These are phyloP conservation scores for Petasospora fabianii DNA, from an alignment of 1,139 yeast genomes.

Conservation along the genomic window DNA sequence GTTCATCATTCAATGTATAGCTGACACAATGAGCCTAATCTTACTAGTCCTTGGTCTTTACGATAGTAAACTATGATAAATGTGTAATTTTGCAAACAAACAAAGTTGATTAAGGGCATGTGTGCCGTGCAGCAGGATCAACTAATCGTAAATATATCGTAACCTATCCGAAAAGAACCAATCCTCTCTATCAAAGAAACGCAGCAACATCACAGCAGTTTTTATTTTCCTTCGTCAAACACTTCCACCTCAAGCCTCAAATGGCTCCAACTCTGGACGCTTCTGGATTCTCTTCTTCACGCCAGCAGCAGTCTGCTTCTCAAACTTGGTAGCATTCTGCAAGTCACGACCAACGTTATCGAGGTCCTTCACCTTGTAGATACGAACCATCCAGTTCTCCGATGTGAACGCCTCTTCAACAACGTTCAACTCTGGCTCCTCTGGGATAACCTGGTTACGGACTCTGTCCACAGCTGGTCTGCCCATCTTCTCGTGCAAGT, in stretches of 20 bases:
- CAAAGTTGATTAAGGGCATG: no score
- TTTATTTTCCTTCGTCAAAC: neutral
- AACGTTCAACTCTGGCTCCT: conserved; percentile 62
- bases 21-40: no score
- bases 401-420: conserved; percentile 94
- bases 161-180: neutral
- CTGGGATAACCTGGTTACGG: conserved; percentile 72
- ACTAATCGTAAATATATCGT: neutral
- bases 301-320: conserved; percentile 32
- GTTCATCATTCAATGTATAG: no score
- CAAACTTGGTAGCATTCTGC: conserved; percentile 44
- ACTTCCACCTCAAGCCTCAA: conserved; percentile 25
- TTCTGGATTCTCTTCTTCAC: conserved; percentile 46
- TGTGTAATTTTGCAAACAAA: no score
- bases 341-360: conserved; percentile 85
- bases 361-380: conserved; percentile 86
- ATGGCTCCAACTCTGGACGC: conserved; percentile 51
- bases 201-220: neutral
- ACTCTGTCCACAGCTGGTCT: conserved; percentile 79
- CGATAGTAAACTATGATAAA: no score
- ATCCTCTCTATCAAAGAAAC: conserved; percentile 6
- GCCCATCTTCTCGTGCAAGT: conserved; percentile 47
- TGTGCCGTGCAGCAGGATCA: no score
- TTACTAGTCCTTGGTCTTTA: no score
- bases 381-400: conserved; percentile 95